Evolutionary conservation across 1,284 basidiomycete species (phyloP).

Genomic region (Cutaneotrichosporon cavernicola): DNA sequence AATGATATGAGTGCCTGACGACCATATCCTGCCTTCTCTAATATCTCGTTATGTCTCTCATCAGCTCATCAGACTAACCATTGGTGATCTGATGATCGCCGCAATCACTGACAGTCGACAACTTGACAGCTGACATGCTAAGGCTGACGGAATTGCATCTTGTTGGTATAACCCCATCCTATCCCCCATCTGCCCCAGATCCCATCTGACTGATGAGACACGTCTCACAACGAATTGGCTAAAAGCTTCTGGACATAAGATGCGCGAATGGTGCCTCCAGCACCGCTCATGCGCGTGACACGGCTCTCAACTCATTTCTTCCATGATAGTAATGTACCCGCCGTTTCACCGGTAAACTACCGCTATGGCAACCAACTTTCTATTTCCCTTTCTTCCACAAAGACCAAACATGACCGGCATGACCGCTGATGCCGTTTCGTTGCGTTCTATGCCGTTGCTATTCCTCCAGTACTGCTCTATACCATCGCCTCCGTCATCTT

Average conservation of each 20-base stretch:
- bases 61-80: not conserved
- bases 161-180: too few species aligned
- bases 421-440: too few species aligned
- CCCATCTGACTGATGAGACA: not conserved
- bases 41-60: not conserved
- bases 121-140: not conserved
- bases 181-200: too few species aligned
- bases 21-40: not conserved
- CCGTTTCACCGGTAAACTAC: not conserved
- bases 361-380: too few species aligned
- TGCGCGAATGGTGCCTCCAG: not conserved
- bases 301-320: not conserved
- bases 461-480: too few species aligned
- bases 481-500: not conserved
- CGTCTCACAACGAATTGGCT: not conserved
- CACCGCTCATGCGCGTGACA: not conserved
- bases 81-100: not conserved
- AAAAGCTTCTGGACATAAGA: not conserved
- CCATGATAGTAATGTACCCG: not conserved
- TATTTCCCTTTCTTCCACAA: too few species aligned
- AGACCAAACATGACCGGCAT: too few species aligned
- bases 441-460: too few species aligned
- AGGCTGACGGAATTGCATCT: too few species aligned
- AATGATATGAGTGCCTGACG: too few species aligned
- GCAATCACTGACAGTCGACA: too few species aligned